These are phyloP conservation scores for Fusarium sp. DNA, from an alignment of 2,329 filamentous ascomycete genomes.

Conservation along the genomic window DNA sequence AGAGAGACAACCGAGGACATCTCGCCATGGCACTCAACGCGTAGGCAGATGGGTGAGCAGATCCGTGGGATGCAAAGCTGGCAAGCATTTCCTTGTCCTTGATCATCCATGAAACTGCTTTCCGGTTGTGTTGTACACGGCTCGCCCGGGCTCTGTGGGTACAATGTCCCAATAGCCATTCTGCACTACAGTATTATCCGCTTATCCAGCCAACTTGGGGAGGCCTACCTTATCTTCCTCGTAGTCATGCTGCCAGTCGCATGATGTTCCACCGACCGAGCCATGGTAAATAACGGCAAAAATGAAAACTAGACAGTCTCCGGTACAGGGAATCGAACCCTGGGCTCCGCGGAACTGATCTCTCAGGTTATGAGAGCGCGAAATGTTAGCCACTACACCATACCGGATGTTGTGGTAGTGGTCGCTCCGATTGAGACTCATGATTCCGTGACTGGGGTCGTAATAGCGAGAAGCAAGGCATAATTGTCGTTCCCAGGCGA, in stretches of 20 bases:
- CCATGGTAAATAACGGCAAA: neutral
- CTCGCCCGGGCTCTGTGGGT: no score
- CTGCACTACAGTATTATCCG: neutral
- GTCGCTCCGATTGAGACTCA: rapidly evolving
- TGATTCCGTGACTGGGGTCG: neutral
- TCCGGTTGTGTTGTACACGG: neutral
- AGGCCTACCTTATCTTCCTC: no score
- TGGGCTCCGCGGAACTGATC: constrained; percentile 38
- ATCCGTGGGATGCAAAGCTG: neutral
- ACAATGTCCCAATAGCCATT: neutral
- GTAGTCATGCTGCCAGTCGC: neutral
- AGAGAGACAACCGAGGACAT: neutral
- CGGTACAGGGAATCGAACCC: constrained; percentile 44
- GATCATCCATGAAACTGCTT: neutral
- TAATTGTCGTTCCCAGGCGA: neutral
- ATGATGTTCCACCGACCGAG: neutral
- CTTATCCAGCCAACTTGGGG: neutral
- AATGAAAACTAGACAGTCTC: neutral
- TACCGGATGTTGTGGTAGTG: constrained; percentile 29
- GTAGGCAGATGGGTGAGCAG: neutral
- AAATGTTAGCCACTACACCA: constrained; percentile 48
- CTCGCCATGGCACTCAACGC: neutral
- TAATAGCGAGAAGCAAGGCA: neutral
- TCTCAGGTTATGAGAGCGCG: constrained; percentile 43
- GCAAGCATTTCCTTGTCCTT: neutral